Evolutionary conservation across 73 alveolate species (phyloP).

Genomic region (Tetrahymena borealis): DNA sequence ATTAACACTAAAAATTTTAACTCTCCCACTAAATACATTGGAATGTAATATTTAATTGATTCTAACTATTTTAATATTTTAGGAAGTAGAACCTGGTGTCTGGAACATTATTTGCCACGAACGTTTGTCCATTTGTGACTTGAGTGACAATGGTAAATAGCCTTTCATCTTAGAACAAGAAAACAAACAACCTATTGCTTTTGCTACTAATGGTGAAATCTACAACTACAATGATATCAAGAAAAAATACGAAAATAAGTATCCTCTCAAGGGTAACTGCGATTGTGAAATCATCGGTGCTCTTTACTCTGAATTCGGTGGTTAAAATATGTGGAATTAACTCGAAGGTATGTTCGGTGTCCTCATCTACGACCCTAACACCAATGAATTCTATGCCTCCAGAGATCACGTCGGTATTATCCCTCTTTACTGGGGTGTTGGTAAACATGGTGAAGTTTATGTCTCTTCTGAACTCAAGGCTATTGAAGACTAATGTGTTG

Average conservation of each 20-base stretch:
- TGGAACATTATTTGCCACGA: slow-evolving; percentile 41
- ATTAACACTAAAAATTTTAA: no score
- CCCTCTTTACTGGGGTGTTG: slow-evolving; percentile 54
- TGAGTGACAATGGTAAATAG: slow-evolving; percentile 42
- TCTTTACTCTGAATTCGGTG: slow-evolving; percentile 46
- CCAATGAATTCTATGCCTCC: slow-evolving; percentile 33
- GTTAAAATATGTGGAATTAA: slow-evolving; percentile 22
- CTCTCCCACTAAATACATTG: no score
- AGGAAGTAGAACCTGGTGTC: slow-evolving; percentile 22
- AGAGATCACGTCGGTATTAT: slow-evolving; percentile 69
- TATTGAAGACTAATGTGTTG: slow-evolving; percentile 45
- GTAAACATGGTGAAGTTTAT: slow-evolving; percentile 26
- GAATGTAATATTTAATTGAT: neutral
- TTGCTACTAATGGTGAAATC: slow-evolving; percentile 47
- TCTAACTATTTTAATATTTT: neutral
- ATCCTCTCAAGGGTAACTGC: slow-evolving; percentile 39
- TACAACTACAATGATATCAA: slow-evolving; percentile 31
- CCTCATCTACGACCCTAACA: slow-evolving; percentile 43
- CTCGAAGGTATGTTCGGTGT: slow-evolving; percentile 61
- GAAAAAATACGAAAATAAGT: slow-evolving; percentile 17
- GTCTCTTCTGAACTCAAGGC: slow-evolving; percentile 58
- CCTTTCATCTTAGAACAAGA: slow-evolving; percentile 21
- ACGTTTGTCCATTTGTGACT: slow-evolving; percentile 45
- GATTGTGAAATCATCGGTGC: slow-evolving; percentile 36
- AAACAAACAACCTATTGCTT: slow-evolving; percentile 22